A percentile compares a stretch with the other conserved stretches of the same genome.
Evolutionary conservation across 306 rosid genomes (phyloP).

Genomic region (Inga oerstediana): DNA sequence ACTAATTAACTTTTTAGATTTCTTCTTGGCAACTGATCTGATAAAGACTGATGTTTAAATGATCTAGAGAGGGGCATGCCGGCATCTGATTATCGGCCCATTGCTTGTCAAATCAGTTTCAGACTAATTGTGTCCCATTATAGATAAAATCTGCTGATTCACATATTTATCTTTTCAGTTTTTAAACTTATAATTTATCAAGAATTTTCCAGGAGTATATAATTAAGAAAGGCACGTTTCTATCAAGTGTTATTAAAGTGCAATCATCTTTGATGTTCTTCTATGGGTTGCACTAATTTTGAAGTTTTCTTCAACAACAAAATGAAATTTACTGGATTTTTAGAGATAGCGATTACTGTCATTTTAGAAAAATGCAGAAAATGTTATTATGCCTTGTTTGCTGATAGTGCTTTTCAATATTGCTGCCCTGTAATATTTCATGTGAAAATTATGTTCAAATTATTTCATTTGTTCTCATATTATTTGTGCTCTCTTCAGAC

Average conservation of each 20-base stretch:
- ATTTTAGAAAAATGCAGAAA: background rate
- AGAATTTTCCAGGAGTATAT: constrained; percentile 15
- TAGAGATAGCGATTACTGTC: constrained; percentile 14
- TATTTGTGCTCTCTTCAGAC: constrained; percentile 53
- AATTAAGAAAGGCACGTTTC: constrained; percentile 22
- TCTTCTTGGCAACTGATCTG: constrained; percentile 6
- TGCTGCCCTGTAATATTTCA: constrained; percentile 4
- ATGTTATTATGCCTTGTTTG: constrained; percentile 4
- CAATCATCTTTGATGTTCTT: constrained; percentile 2
- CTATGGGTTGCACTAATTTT: background rate
- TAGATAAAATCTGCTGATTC: constrained; percentile 5
- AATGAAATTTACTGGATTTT: background rate
- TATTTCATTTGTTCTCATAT: constrained; percentile 32
- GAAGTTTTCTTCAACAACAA: background rate
- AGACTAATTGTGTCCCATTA: background rate
- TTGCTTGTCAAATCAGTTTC: background rate
- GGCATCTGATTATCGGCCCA: background rate
- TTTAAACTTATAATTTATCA: background rate
- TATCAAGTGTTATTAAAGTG: background rate
- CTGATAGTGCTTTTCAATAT: constrained; percentile 7
- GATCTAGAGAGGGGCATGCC: background rate
- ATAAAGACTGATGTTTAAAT: background rate
- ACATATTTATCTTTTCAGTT: constrained; percentile 13
- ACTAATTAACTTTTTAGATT: background rate
- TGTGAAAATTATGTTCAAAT: background rate